Evolutionary conservation across 1,139 yeast species (phyloP).

Genomic region (Protomyces inundatus): DNA sequence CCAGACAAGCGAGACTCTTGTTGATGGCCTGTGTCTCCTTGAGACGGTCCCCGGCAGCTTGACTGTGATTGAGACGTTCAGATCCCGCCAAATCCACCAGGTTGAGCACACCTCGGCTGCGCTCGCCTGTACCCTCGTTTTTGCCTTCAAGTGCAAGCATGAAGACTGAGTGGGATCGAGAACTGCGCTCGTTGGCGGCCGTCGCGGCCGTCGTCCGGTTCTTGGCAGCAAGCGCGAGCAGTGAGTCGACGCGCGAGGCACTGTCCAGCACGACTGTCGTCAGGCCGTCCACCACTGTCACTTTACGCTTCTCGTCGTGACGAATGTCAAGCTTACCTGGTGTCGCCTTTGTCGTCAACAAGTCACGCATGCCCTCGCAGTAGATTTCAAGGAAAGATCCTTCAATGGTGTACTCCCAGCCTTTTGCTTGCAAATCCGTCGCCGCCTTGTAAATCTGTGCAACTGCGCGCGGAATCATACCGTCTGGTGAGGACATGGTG

Average conservation of each 20-base stretch:
- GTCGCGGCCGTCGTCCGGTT: slow-evolving; percentile 81
- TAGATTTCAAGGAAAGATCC: slow-evolving; percentile 89
- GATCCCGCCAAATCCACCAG: slow-evolving; percentile 84
- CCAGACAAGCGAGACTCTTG: slow-evolving; percentile 78
- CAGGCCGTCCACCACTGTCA: slow-evolving; percentile 59
- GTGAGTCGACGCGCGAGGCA: slow-evolving; percentile 48
- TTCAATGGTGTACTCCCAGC: slow-evolving; percentile 60
- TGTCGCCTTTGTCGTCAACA: slow-evolving; percentile 44
- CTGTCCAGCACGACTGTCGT: slow-evolving; percentile 49
- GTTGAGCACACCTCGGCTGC: slow-evolving; percentile 59
- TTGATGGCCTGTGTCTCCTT: slow-evolving; percentile 88
- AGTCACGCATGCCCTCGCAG: slow-evolving; percentile 72
- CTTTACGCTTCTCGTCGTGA: slow-evolving; percentile 54
- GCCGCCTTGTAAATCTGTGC: slow-evolving; percentile 64
- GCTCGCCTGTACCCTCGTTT: slow-evolving; percentile 50
- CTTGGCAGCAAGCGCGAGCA: slow-evolving; percentile 53
- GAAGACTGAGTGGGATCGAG: slow-evolving; percentile 69
- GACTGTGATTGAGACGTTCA: slow-evolving; percentile 69
- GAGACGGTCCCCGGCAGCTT: slow-evolving; percentile 65
- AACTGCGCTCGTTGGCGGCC: slow-evolving; percentile 70
- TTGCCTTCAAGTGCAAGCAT: slow-evolving; percentile 56
- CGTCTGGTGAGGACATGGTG: slow-evolving; percentile 77
- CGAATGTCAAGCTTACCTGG: slow-evolving; percentile 59
- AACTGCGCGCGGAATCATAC: slow-evolving; percentile 78
- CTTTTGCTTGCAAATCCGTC: slow-evolving; percentile 47